Percentiles rank a stretch among this genome's conserved stretches.
Conservation (phyloP, 306 rosid species). For the Vicia faba region DNA sequence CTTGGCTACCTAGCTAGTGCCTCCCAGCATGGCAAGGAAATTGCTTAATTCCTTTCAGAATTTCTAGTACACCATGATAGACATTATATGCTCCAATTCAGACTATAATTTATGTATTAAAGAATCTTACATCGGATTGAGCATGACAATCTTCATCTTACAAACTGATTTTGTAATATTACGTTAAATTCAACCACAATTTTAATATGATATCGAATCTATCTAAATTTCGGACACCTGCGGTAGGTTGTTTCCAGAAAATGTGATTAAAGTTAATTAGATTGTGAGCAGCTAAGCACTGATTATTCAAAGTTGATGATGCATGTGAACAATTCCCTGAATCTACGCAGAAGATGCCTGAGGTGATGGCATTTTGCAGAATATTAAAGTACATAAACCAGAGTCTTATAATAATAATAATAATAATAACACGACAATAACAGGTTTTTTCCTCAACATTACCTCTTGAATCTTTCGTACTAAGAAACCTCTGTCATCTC, state of each 20-base stretch:
- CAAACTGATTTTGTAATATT: too few relatives aligned
- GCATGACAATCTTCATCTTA: too few relatives aligned
- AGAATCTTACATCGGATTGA: too few relatives aligned
- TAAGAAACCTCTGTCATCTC: constrained; percentile 45
- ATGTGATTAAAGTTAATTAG: not conserved
- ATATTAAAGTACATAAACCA: constrained; percentile 30
- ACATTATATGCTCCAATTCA: not conserved
- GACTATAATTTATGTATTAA: too few relatives aligned
- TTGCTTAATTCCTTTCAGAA: constrained; percentile 37
- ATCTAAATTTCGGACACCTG: too few relatives aligned
- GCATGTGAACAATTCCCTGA: constrained; percentile 59
- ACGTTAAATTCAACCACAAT: too few relatives aligned
- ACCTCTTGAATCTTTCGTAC: constrained; percentile 38
- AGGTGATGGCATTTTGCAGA: constrained; percentile 24
- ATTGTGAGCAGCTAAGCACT: constrained; percentile 22
- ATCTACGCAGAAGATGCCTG: constrained; percentile 55
- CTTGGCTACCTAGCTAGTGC: constrained; percentile 40
- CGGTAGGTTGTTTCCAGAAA: too few relatives aligned
- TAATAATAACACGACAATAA: not conserved
- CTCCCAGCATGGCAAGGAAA: constrained; percentile 32
- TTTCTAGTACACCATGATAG: constrained; percentile 19
- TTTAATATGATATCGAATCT: too few relatives aligned
- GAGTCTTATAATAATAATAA: constrained; percentile 23
- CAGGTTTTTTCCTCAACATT: constrained; percentile 31
- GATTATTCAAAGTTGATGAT: constrained; percentile 36